phyloP scores from a whole-genome alignment of 805 yeast species.

The Candida pseudofarinosa region DNA sequence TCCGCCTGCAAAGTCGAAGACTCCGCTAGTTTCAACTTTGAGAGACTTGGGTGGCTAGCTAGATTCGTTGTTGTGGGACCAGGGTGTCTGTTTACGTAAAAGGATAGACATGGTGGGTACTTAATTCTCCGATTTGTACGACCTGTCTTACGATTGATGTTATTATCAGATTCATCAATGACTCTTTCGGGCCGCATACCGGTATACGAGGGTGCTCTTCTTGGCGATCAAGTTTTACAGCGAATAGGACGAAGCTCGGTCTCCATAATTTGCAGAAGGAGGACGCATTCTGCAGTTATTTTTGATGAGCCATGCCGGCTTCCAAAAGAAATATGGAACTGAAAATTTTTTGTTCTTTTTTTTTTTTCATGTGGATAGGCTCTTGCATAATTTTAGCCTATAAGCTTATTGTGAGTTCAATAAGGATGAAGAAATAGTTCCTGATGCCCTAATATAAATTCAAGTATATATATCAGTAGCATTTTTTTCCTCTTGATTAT shows the following conservation, averaged over 20 bases:
- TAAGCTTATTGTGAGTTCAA: not conserved
- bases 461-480: not conserved
- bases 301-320: not conserved
- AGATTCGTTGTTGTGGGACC: no score
- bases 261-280: not conserved
- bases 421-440: not conserved
- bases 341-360: not conserved
- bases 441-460: not conserved
- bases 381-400: not conserved
- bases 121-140: no score
- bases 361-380: not conserved
- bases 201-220: not conserved
- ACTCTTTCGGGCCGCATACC: not conserved
- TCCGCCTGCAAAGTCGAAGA: no score
- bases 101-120: no score
- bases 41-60: no score
- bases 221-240: not conserved
- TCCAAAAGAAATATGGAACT: not conserved
- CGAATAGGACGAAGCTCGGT: not conserved
- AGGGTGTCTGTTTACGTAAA: no score
- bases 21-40: no score
- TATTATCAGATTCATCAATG: not conserved
- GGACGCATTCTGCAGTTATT: not conserved
- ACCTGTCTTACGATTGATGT: not conserved
- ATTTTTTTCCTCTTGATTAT: no score